Evolutionary conservation across 1,139 yeast genomes (phyloP).

Genomic region (Hyphopichia wangnamkhiaoensis): DNA sequence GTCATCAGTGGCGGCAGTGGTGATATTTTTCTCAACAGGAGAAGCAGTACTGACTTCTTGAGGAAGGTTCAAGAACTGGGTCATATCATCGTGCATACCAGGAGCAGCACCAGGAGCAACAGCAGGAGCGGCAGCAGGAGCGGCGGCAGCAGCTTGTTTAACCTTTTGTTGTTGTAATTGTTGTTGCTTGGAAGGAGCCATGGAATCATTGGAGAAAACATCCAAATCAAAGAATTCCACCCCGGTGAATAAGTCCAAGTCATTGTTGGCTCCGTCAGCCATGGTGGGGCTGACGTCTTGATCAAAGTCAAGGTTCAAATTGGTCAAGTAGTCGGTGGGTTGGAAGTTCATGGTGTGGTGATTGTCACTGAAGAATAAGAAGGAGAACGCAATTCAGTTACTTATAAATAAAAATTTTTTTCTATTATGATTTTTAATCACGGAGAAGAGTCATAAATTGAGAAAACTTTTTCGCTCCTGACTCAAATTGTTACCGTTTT

Average conservation of each 20-base stretch:
- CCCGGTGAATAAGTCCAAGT: slow-evolving; percentile 46
- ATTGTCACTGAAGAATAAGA: background rate
- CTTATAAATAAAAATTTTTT: too few species aligned
- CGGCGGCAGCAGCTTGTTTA: slow-evolving; percentile 7
- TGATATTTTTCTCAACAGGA: background rate
- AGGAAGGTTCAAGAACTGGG: background rate
- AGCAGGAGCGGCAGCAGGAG: background rate
- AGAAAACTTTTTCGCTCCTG: too few species aligned
- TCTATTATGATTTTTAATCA: too few species aligned
- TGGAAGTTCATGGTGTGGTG: slow-evolving; percentile 37
- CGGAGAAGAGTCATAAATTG: too few species aligned
- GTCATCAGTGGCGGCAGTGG: slow-evolving; percentile 26
- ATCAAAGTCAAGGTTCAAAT: slow-evolving; percentile 38
- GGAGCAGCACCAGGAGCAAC: background rate
- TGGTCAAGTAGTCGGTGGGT: slow-evolving; percentile 45
- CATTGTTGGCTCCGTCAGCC: slow-evolving; percentile 25
- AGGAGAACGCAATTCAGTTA: background rate
- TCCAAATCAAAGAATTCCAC: slow-evolving; percentile 52
- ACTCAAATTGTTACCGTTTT: too few species aligned
- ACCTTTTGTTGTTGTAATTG: slow-evolving; percentile 9
- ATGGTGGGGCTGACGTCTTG: slow-evolving; percentile 23
- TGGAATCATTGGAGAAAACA: slow-evolving; percentile 31
- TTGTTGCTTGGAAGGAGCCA: slow-evolving; percentile 17
- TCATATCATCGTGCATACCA: background rate
- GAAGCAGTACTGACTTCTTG: background rate